Evolutionary conservation across 768 basidiomycete species (phyloP).

Genomic region (Leucocoprinus sp.): DNA sequence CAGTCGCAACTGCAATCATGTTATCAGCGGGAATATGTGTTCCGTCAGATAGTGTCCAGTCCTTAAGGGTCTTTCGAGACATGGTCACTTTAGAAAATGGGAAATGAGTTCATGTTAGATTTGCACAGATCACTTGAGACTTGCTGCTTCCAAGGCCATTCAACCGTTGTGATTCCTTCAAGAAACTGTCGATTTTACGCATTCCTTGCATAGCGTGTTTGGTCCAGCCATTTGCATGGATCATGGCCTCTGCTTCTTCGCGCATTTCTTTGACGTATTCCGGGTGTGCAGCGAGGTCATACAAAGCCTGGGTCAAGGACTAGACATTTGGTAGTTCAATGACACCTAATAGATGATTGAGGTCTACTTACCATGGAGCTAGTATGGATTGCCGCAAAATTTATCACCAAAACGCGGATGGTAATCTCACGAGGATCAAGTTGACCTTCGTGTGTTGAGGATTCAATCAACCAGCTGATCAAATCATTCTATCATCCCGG

Average conservation of each 20-base stretch:
- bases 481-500: slow-evolving; percentile 27
- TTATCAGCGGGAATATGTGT: slow-evolving; percentile 28
- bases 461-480: slow-evolving; percentile 33
- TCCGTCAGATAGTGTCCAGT: slow-evolving; percentile 33
- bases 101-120: no score
- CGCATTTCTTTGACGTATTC: slow-evolving; percentile 27
- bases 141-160: neutral
- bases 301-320: slow-evolving; percentile 28
- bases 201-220: slow-evolving; percentile 30
- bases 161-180: slow-evolving; percentile 28
- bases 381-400: slow-evolving; percentile 35
- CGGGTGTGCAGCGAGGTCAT: slow-evolving; percentile 27
- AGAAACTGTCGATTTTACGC: slow-evolving; percentile 37
- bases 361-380: slow-evolving; percentile 23
- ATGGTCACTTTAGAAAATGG: no score
- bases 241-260: slow-evolving; percentile 31
- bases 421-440: slow-evolving; percentile 19
- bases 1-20: slow-evolving; percentile 18
- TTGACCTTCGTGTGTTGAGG: slow-evolving; percentile 21
- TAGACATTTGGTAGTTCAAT: slow-evolving; percentile 8
- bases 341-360: no score
- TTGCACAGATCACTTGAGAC: no score
- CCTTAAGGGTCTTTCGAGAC: slow-evolving; percentile 22
- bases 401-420: slow-evolving; percentile 24
- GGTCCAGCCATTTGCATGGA: slow-evolving; percentile 26